A percentile compares a stretch with the other conserved stretches of the same genome.
Evolutionary conservation across 352 stramenopile species (phyloP).

Genomic region (Phytophthora multivora): DNA sequence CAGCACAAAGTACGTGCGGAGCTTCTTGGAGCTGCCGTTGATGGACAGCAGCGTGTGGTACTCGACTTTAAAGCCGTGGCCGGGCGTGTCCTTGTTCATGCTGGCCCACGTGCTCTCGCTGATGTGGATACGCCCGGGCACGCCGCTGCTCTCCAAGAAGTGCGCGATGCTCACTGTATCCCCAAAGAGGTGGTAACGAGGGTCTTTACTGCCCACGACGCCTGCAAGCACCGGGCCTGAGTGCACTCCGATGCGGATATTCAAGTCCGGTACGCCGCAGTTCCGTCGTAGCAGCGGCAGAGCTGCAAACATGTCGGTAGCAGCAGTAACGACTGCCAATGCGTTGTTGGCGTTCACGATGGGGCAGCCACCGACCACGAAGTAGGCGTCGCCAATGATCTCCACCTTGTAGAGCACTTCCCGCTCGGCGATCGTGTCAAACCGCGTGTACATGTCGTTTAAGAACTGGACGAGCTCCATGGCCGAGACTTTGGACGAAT

Average conservation of each 20-base stretch:
- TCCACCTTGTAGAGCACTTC: conserved; percentile 91
- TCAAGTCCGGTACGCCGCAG: conserved; percentile 75
- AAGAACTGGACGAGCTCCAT: conserved; percentile 90
- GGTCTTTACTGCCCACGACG: conserved; percentile 84
- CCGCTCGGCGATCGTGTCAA: conserved; percentile 85
- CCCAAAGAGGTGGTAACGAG: conserved; percentile 86
- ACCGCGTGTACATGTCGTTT: conserved; percentile 90
- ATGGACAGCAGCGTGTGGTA: conserved; percentile 85
- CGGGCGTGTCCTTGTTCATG: conserved; percentile 84
- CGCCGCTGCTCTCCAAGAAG: conserved; percentile 78
- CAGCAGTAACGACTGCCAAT: conserved; percentile 71
- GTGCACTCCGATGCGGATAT: conserved; percentile 90
- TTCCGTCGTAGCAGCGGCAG: conserved; percentile 68
- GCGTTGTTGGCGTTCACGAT: conserved; percentile 72
- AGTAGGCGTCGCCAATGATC: conserved; percentile 90
- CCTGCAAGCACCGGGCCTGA: conserved; percentile 81
- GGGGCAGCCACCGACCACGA: conserved; percentile 75
- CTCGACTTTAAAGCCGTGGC: conserved; percentile 83
- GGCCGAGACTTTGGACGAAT: conserved; percentile 79
- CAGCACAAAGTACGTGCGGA: conserved; percentile 79
- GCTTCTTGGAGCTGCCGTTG: conserved; percentile 74
- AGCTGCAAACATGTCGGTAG: conserved; percentile 75
- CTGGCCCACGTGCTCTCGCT: conserved; percentile 78
- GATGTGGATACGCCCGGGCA: conserved; percentile 82
- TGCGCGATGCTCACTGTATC: conserved; percentile 88